Percentiles rank a stretch among this genome's conserved stretches.
Conservation (phyloP, 441 rosid species). For the Gossypium lobatum region DNA sequence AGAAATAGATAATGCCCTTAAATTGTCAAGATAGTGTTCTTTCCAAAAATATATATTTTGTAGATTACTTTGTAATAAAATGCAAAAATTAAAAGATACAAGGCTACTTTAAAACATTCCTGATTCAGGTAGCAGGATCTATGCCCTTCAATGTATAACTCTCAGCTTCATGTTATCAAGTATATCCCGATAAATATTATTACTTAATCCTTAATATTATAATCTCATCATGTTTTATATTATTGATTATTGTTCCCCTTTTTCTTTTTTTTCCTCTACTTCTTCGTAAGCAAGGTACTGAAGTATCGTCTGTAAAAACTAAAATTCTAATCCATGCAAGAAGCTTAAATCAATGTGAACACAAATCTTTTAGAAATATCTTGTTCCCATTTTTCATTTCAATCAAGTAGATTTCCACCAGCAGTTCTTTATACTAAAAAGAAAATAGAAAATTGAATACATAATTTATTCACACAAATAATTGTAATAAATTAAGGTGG, state of each 20-base stretch:
- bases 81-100: not conserved
- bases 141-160: not conserved
- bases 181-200: not conserved
- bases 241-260: not conserved
- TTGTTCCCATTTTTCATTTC: not conserved
- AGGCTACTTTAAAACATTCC: not conserved
- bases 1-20: not conserved
- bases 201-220: not conserved
- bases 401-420: not conserved
- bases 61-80: not conserved
- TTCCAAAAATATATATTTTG: not conserved
- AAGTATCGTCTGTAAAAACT: not conserved
- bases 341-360: not conserved
- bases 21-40: not conserved
- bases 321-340: not conserved
- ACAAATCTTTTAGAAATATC: no score
- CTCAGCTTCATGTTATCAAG: not conserved
- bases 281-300: not conserved
- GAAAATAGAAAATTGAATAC: not conserved
- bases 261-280: not conserved
- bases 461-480: not conserved
- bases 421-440: not conserved
- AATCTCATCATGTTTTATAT: not conserved
- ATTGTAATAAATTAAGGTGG: not conserved
- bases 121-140: not conserved